Conservation (phyloP, 2,329 filamentous ascomycete species). For the Exophiala oligosperma region DNA sequence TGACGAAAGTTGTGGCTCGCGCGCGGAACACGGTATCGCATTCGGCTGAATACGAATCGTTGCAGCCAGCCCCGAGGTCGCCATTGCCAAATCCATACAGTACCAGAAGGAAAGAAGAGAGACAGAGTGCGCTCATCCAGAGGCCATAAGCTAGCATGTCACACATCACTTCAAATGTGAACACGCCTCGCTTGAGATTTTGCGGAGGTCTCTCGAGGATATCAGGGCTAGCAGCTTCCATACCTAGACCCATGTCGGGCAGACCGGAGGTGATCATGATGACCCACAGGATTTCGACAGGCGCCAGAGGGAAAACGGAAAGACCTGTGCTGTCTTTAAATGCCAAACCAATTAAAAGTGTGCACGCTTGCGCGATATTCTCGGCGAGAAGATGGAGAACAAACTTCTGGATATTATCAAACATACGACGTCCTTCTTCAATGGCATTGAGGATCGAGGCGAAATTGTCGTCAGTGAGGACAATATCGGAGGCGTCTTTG, state of each 20-base stretch:
- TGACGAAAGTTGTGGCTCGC: constrained; percentile 71
- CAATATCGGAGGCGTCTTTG: constrained; percentile 66
- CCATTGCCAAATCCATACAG: constrained; percentile 63
- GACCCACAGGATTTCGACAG: constrained; percentile 88
- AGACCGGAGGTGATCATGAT: constrained; percentile 90
- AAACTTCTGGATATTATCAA: constrained; percentile 89
- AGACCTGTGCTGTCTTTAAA: constrained; percentile 72
- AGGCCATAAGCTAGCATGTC: constrained; percentile 79
- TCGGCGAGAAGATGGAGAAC: constrained; percentile 76
- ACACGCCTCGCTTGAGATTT: constrained; percentile 63
- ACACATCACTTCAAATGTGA: constrained; percentile 68
- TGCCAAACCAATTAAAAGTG: constrained; percentile 75
- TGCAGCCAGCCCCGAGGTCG: constrained; percentile 61
- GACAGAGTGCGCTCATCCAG: constrained; percentile 72
- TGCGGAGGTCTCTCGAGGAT: constrained; percentile 75
- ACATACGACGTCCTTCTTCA: constrained; percentile 80
- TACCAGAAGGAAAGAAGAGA: constrained; percentile 63
- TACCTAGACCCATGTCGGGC: constrained; percentile 83
- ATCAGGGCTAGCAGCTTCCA: constrained; percentile 72
- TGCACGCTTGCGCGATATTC: constrained; percentile 81
- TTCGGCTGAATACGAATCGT: constrained; percentile 53
- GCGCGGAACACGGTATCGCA: constrained; percentile 71
- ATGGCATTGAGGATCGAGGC: constrained; percentile 82
- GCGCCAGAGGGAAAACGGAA: constrained; percentile 82
- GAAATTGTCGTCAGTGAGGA: constrained; percentile 80